phyloP scores from a whole-genome alignment of 2,329 filamentous ascomycete genomes.

The Phialophora chinensis region DNA sequence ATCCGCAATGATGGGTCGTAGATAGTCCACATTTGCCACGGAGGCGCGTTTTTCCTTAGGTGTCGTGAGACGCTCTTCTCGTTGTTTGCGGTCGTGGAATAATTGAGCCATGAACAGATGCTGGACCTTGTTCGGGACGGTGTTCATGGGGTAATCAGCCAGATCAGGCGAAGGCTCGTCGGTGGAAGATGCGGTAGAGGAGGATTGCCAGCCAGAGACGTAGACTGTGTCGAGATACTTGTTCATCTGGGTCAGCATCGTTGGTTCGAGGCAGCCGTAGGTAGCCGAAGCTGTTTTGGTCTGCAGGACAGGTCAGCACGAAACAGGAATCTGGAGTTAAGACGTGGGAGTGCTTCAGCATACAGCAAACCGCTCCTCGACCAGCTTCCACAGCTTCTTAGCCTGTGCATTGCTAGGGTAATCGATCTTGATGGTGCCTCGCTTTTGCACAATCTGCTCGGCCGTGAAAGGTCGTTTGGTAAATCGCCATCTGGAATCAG shows the following conservation, averaged over 20 bases:
- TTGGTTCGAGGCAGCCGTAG: constrained; percentile 95
- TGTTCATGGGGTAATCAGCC: constrained; percentile 97
- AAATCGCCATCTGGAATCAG: constrained; percentile 85
- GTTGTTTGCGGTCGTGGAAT: constrained; percentile 99
- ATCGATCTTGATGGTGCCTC: constrained; percentile 86
- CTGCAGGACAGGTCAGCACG: constrained; percentile 52
- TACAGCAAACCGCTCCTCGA: constrained; percentile 86
- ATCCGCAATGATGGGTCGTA: constrained; percentile 94
- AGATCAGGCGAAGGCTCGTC: constrained; percentile 97
- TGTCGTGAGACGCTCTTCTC: constrained; percentile 84
- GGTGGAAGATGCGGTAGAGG: constrained; percentile 90
- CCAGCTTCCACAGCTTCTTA: constrained; percentile 92
- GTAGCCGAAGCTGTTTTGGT: constrained; percentile 87
- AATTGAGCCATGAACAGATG: constrained; percentile 98
- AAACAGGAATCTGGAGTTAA: too few relatives aligned
- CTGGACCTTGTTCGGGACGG: constrained; percentile 96
- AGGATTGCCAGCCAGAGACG: constrained; percentile 98
- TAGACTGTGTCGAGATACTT: constrained; percentile 99
- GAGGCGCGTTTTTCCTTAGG: constrained; percentile 74
- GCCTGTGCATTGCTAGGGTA: constrained; percentile 87
- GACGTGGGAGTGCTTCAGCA: constrained; percentile 34
- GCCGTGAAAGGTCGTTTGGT: constrained; percentile 93
- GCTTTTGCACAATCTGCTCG: constrained; percentile 95
- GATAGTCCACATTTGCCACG: constrained; percentile 84
- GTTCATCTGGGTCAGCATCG: constrained; percentile 99